Evolutionary conservation across 2,329 filamentous ascomycete genomes (phyloP).

Genomic region (Microdochium trichocladiopsis): DNA sequence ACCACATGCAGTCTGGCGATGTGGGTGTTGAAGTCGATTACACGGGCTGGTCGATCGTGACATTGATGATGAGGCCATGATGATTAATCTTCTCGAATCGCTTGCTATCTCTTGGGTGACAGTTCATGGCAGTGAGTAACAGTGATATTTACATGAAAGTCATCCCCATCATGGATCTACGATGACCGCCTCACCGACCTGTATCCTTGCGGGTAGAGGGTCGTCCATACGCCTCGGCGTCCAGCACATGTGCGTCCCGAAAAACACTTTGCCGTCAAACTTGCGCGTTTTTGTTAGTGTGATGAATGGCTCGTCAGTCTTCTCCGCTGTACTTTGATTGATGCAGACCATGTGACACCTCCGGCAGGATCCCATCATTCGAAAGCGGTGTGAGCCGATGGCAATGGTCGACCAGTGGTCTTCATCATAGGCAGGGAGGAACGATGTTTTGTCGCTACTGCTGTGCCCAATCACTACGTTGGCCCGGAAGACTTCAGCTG

Average conservation of each 20-base stretch:
- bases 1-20: too few relatives aligned
- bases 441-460: not conserved
- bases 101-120: too few relatives aligned
- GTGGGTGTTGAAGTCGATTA: too few relatives aligned
- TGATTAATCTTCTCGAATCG: too few relatives aligned
- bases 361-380: constrained; percentile 76
- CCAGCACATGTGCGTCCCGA: constrained; percentile 73
- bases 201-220: constrained; percentile 36
- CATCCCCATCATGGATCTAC: not conserved
- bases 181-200: constrained; percentile 36
- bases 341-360: constrained; percentile 96
- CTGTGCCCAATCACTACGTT: constrained; percentile 70
- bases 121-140: too few relatives aligned
- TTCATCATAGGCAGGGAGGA: constrained; percentile 66
- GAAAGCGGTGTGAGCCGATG: constrained; percentile 58
- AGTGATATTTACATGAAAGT: too few relatives aligned
- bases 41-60: too few relatives aligned
- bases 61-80: too few relatives aligned
- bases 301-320: constrained; percentile 77
- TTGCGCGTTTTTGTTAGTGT: constrained; percentile 83
- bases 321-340: constrained; percentile 73
- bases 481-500: constrained; percentile 74
- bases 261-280: constrained; percentile 78
- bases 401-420: constrained; percentile 66
- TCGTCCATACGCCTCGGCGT: constrained; percentile 15